Percentiles rank a stretch among this genome's conserved stretches.
Evolutionary conservation across 1,139 yeast species (phyloP).

Genomic region (Taphrina sp.): DNA sequence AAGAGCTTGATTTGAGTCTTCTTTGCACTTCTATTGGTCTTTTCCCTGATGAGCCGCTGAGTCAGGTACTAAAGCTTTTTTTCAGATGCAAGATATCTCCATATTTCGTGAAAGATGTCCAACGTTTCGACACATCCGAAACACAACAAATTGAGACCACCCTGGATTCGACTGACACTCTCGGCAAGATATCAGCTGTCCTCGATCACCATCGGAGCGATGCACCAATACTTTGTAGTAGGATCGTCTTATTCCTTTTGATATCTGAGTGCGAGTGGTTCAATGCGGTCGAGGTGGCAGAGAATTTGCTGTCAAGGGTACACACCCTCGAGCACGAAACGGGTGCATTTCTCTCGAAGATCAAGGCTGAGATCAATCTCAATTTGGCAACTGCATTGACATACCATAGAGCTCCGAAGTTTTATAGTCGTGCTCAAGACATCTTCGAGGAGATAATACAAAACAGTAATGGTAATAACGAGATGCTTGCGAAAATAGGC

Average conservation of each 20-base stretch:
- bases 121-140: constrained; percentile 1
- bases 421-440: constrained; percentile 69
- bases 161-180: neutral
- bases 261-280: constrained; percentile 5
- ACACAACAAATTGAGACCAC: neutral
- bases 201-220: neutral
- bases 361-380: constrained; percentile 46
- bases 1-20: constrained; percentile 52
- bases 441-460: constrained; percentile 63
- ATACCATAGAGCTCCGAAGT: constrained; percentile 84
- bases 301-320: neutral
- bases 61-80: constrained; percentile 51
- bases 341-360: neutral
- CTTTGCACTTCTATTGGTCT: constrained; percentile 54
- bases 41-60: constrained; percentile 65
- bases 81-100: constrained; percentile 66
- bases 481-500: constrained; percentile 70
- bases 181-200: neutral
- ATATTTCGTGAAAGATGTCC: constrained; percentile 42
- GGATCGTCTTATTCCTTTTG: neutral
- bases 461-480: constrained; percentile 47
- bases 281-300: constrained; percentile 2
- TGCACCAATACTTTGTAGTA: neutral
- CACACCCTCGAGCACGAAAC: neutral
- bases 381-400: constrained; percentile 75